A percentile compares a stretch with the other conserved stretches of the same genome.
Evolutionary conservation across 2,329 filamentous ascomycete genomes (phyloP).

Genomic region (Colletotrichum sansevieriae): DNA sequence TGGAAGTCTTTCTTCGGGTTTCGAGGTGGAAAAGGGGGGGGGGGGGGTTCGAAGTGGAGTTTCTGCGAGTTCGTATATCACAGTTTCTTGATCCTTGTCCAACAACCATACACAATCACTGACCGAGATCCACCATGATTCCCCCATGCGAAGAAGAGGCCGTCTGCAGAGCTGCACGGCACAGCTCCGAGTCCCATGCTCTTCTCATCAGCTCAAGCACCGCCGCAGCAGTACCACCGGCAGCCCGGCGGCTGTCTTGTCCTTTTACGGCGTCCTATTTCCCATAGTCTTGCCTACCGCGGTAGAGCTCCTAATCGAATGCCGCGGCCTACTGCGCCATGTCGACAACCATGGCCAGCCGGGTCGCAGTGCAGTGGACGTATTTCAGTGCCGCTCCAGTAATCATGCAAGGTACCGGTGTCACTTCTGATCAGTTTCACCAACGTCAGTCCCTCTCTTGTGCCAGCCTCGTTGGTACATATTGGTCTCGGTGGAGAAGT

Average conservation of each 20-base stretch:
- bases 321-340: background rate
- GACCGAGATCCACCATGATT: conserved; percentile 17
- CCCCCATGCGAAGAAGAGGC: conserved; percentile 2
- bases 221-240: background rate
- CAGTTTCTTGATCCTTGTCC: conserved; percentile 22
- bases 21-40: conserved; percentile 1
- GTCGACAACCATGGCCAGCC: background rate
- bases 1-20: background rate
- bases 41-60: conserved; percentile 26
- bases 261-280: no score
- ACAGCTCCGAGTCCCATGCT: background rate
- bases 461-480: conserved; percentile 7
- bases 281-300: background rate
- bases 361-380: conserved; percentile 6
- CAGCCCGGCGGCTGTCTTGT: no score
- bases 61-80: conserved; percentile 27
- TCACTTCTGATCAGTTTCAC: conserved; percentile 21
- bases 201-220: background rate
- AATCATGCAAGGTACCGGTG: conserved; percentile 31
- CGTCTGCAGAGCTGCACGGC: background rate
- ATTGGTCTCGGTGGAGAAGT: conserved; percentile 3
- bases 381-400: conserved; percentile 2
- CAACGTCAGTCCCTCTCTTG: background rate
- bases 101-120: background rate
- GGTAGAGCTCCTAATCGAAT: conserved; percentile 16